phyloP scores from a whole-genome alignment of 176 grass and related monocot genomes.

The Carex parvula region DNA sequence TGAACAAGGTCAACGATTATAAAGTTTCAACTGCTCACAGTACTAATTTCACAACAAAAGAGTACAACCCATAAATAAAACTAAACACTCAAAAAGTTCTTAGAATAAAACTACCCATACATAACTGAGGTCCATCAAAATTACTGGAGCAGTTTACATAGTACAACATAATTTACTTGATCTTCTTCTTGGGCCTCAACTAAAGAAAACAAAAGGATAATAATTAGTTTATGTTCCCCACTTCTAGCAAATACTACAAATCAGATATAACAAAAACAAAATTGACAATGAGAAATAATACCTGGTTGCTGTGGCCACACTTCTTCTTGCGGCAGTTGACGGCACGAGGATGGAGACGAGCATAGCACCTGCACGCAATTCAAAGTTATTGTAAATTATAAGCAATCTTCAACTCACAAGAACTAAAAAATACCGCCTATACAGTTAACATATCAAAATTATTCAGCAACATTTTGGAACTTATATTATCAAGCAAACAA shows the following conservation, averaged over 20 bases:
- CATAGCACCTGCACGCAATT: conserved; percentile 53
- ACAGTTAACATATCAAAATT: background rate
- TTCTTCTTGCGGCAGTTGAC: conserved; percentile 99
- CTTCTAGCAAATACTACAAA: background rate
- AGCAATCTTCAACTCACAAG: background rate
- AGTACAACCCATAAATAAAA: conserved; percentile 17
- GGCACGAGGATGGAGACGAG: conserved; percentile 80
- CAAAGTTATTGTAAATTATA: background rate
- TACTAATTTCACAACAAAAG: conserved; percentile 10
- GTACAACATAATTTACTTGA: conserved; percentile 41
- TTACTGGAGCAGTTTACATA: conserved; percentile 5
- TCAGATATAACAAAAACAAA: background rate
- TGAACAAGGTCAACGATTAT: background rate
- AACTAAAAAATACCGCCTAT: too few species aligned
- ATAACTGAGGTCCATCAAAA: conserved; percentile 17
- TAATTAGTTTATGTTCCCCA: background rate
- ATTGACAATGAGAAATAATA: background rate
- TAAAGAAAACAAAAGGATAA: background rate
- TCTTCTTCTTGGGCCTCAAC: conserved; percentile 99
- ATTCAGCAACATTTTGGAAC: background rate
- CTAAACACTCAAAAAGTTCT: background rate
- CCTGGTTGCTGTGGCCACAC: conserved; percentile 96
- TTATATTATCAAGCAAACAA: too few species aligned
- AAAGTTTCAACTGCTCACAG: conserved; percentile 9
- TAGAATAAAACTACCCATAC: conserved; percentile 11